These are phyloP conservation scores for Xylariaceae sp. DNA, from an alignment of 2,329 filamentous ascomycete species.

Conservation along the genomic window DNA sequence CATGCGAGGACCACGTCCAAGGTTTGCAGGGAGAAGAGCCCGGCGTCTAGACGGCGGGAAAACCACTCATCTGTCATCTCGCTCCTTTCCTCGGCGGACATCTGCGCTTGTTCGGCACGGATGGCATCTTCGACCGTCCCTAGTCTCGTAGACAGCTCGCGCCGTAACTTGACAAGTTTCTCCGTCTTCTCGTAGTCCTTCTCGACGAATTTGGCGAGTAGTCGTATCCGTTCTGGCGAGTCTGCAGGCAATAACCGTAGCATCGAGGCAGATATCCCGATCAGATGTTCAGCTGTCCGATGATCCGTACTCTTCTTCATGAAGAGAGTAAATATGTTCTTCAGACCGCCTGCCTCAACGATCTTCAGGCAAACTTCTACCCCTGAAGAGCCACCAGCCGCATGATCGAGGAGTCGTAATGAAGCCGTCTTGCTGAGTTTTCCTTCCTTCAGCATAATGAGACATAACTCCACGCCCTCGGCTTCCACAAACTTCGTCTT, in stretches of 20 bases:
- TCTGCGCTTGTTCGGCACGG: conserved; percentile 47
- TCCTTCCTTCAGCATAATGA: conserved; percentile 88
- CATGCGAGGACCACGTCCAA: conserved; percentile 84
- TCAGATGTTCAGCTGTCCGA: conserved; percentile 69
- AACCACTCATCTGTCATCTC: conserved; percentile 68
- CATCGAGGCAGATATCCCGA: conserved; percentile 80
- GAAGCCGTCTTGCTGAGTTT: conserved; percentile 77
- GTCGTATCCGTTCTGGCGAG: conserved; percentile 73
- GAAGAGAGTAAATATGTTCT: conserved; percentile 80
- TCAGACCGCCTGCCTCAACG: conserved; percentile 80
- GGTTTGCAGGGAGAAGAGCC: conserved; percentile 76
- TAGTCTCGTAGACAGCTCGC: conserved; percentile 64
- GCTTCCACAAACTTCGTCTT: conserved; percentile 82
- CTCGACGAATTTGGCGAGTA: conserved; percentile 91
- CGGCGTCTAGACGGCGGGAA: conserved; percentile 73
- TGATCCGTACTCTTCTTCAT: conserved; percentile 72
- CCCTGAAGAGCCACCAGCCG: conserved; percentile 52
- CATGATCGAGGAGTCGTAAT: conserved; percentile 80
- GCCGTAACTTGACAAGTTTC: conserved; percentile 67
- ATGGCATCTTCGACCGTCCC: conserved; percentile 61
- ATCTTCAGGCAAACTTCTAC: conserved; percentile 67
- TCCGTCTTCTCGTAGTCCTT: conserved; percentile 84
- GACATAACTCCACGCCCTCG: conserved; percentile 84
- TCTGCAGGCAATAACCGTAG: conserved; percentile 74
- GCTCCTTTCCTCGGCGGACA: conserved; percentile 57